Evolutionary conservation across 1,284 basidiomycete genomes (phyloP).

Genomic region (Meripilus lineatus): DNA sequence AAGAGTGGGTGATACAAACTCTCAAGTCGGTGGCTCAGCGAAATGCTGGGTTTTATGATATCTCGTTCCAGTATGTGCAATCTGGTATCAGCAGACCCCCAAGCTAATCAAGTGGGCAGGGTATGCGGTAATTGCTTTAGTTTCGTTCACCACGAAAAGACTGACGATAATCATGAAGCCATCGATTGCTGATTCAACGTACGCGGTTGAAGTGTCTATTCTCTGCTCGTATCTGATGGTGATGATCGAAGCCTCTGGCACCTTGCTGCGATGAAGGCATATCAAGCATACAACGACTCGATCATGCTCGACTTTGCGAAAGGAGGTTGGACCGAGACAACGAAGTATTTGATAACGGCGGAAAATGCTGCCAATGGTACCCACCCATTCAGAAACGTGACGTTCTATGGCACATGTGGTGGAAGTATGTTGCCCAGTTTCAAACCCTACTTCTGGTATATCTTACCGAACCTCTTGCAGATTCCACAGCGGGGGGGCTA

Average conservation of each 20-base stretch:
- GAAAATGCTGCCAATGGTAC: neutral
- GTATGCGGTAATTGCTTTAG: neutral
- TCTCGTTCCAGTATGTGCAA: neutral
- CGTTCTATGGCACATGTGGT: neutral
- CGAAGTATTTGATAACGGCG: neutral
- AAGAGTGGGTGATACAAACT: no score
- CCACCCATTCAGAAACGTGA: constrained; percentile 5
- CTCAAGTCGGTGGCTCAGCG: no score
- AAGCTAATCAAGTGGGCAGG: neutral
- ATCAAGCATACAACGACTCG: neutral
- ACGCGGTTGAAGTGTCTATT: no score
- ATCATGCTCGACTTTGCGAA: neutral
- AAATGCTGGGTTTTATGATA: no score
- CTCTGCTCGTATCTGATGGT: no score
- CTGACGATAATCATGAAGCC: neutral
- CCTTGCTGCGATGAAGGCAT: neutral
- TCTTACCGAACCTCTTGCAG: neutral
- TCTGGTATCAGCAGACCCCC: neutral
- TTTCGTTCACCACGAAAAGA: neutral
- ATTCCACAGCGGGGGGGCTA: constrained; percentile 5
- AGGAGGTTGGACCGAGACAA: neutral
- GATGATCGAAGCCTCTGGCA: neutral
- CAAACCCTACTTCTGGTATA: neutral
- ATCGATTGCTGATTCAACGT: no score
- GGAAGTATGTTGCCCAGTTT: neutral